phyloP scores from a whole-genome alignment of 2,329 filamentous ascomycete species.

The Microsporum ferrugineum region DNA sequence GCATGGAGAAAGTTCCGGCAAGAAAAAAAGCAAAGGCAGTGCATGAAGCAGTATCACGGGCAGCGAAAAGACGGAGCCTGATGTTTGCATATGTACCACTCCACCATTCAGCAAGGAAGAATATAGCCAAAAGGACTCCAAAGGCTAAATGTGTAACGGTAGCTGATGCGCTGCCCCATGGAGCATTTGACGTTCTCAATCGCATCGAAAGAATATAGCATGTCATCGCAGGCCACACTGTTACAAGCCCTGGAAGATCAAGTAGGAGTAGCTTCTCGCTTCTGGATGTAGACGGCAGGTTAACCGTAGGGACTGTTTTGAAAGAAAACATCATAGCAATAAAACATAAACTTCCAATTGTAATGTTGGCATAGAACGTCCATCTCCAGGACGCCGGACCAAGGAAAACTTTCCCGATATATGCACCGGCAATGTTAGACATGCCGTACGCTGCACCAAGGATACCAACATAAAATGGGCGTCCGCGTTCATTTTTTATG shows the following conservation, averaged over 20 bases:
- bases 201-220: background rate
- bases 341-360: constrained; percentile 9
- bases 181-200: background rate
- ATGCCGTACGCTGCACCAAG: constrained; percentile 30
- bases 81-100: background rate
- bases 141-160: background rate
- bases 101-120: background rate
- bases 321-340: constrained; percentile 8
- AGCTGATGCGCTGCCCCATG: background rate
- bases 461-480: constrained; percentile 23
- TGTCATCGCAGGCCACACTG: background rate
- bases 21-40: background rate
- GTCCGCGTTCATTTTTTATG: constrained; percentile 22
- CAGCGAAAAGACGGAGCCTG: background rate
- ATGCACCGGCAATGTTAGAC: constrained; percentile 27
- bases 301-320: background rate
- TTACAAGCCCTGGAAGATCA: background rate
- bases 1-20: background rate
- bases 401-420: constrained; percentile 11
- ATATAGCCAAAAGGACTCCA: background rate
- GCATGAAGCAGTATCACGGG: background rate
- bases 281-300: background rate
- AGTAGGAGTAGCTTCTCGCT: background rate
- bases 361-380: constrained; percentile 9
- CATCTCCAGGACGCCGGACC: constrained; percentile 10